Evolutionary conservation across 2,329 filamentous ascomycete species (phyloP).

Genomic region (Scedosporium boydii): DNA sequence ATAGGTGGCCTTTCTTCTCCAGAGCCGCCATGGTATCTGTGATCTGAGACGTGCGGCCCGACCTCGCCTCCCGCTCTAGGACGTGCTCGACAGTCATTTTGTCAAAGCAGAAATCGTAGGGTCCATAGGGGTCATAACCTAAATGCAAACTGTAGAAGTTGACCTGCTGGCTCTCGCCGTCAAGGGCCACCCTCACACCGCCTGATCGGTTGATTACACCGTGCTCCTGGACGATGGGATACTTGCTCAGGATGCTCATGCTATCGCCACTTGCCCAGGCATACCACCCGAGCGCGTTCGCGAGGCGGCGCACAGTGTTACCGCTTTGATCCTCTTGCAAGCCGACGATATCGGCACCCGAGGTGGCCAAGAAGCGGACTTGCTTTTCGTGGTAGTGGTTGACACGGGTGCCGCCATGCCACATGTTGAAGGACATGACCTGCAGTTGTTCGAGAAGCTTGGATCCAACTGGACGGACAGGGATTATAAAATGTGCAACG

Average conservation of each 20-base stretch:
- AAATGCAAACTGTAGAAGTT: conserved; percentile 27
- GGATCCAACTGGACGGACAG: conserved; percentile 16
- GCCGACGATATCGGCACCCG: conserved; percentile 25
- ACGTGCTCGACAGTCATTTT: conserved; percentile 22
- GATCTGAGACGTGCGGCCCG: conserved; percentile 28
- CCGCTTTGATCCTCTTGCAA: conserved; percentile 24
- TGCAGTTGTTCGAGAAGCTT: conserved; percentile 23
- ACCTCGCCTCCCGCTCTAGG: conserved; percentile 22
- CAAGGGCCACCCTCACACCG: conserved; percentile 24
- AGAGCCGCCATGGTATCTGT: conserved; percentile 23
- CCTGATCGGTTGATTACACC: conserved; percentile 17
- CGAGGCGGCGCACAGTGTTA: conserved; percentile 22
- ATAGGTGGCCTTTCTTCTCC: conserved; percentile 16
- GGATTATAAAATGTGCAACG: conserved; percentile 21
- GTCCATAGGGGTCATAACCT: conserved; percentile 29
- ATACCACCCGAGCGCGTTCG: conserved; percentile 28
- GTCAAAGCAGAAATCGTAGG: conserved; percentile 32
- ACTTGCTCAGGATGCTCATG: conserved; percentile 26
- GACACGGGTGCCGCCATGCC: conserved; percentile 26
- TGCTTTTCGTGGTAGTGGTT: conserved; percentile 28
- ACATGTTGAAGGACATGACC: conserved; percentile 29
- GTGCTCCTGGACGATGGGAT: conserved; percentile 24
- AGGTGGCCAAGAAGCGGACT: conserved; percentile 22
- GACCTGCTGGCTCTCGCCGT: conserved; percentile 19
- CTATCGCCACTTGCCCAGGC: conserved; percentile 22